Percentiles rank a stretch among this genome's conserved stretches.
Conservation (phyloP, 768 basidiomycete species). For the Termitomyces sp. region DNA sequence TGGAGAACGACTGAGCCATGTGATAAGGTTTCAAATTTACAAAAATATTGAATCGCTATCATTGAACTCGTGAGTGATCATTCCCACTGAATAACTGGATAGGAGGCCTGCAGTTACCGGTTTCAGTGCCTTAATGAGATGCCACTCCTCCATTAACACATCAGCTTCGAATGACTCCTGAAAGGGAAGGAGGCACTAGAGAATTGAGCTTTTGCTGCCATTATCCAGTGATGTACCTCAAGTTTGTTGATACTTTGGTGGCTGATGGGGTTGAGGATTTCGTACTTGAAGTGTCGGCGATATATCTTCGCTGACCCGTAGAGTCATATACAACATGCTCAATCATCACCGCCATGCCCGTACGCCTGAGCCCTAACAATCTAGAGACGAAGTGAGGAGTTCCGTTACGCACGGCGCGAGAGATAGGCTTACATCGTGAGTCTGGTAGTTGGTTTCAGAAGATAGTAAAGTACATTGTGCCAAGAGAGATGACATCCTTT, state of each 20-base stretch:
- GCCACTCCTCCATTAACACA: constrained; percentile 89
- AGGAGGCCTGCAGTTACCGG: constrained; percentile 40
- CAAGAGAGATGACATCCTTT: constrained; percentile 87
- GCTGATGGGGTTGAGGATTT: constrained; percentile 84
- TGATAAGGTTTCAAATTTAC: constrained; percentile 8
- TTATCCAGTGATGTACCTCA: constrained; percentile 50
- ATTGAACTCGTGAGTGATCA: not conserved
- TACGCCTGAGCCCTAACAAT: constrained; percentile 89
- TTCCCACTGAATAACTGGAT: not conserved
- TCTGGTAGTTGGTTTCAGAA: constrained; percentile 91
- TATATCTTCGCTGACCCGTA: constrained; percentile 92
- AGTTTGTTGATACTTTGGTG: constrained; percentile 93
- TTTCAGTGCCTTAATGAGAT: constrained; percentile 85
- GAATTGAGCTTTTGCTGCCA: not conserved
- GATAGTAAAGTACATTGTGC: constrained; percentile 72
- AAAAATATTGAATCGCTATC: constrained; percentile 25
- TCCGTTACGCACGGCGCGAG: not conserved
- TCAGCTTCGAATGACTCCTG: constrained; percentile 85
- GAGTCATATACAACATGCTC: constrained; percentile 96
- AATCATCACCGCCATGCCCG: constrained; percentile 96
- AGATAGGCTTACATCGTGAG: constrained; percentile 54
- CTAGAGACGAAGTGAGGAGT: constrained; percentile 29
- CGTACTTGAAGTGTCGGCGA: constrained; percentile 95
- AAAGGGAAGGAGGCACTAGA: constrained; percentile 4
- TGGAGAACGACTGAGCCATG: not conserved